Conservation (phyloP, 1,284 basidiomycete genomes). For the Peniophora sp. region DNA sequence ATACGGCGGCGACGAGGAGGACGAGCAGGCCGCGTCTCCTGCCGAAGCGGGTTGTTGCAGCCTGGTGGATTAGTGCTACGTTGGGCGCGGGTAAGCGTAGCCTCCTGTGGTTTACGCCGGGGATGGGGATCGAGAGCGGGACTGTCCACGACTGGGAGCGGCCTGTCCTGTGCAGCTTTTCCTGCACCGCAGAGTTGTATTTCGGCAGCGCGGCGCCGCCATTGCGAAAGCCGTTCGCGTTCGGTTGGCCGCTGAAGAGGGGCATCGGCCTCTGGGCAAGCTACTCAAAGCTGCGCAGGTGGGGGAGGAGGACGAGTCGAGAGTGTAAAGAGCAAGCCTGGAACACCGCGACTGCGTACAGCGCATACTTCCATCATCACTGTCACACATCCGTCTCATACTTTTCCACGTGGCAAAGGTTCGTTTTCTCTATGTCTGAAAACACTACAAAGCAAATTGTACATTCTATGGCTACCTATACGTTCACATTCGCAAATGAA, state of each 20-base stretch:
- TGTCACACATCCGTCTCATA: too few species aligned
- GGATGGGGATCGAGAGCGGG: slow-evolving; percentile 51
- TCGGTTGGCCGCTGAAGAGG: slow-evolving; percentile 41
- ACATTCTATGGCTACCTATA: background rate
- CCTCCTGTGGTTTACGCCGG: slow-evolving; percentile 42
- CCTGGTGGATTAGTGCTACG: slow-evolving; percentile 50
- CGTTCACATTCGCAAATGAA: slow-evolving; percentile 1
- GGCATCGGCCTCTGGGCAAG: background rate
- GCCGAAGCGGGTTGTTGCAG: slow-evolving; percentile 50
- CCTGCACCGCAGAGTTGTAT: slow-evolving; percentile 55
- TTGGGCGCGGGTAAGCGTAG: slow-evolving; percentile 56
- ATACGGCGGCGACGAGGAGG: slow-evolving; percentile 39
- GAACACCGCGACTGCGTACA: background rate
- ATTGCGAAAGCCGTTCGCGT: slow-evolving; percentile 34
- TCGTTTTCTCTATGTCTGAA: background rate
- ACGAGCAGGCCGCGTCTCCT: slow-evolving; percentile 45
- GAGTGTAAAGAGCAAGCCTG: background rate
- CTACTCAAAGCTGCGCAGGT: background rate
- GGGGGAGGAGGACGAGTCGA: slow-evolving; percentile 3
- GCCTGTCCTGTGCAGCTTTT: slow-evolving; percentile 53
- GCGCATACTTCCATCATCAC: too few species aligned
- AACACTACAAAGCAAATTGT: background rate
- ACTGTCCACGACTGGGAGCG: slow-evolving; percentile 48
- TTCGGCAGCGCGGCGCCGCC: slow-evolving; percentile 42
- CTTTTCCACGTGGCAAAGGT: too few species aligned